A percentile compares a stretch with the other conserved stretches of the same genome.
These are phyloP conservation scores for Tricholoma flavovirens DNA, from an alignment of 768 basidiomycete genomes.

Conservation along the genomic window DNA sequence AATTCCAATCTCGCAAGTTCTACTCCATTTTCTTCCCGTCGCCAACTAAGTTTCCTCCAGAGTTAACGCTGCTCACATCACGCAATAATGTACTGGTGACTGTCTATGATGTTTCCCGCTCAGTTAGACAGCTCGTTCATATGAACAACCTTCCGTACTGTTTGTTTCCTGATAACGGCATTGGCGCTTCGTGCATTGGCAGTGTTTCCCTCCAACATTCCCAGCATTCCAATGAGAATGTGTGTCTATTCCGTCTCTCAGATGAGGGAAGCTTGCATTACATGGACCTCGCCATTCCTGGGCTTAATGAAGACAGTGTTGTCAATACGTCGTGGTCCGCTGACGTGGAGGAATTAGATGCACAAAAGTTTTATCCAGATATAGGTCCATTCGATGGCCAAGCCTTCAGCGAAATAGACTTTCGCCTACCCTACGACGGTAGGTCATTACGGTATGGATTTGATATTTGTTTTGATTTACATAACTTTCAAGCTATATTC, in stretches of 20 bases:
- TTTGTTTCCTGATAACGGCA: slow-evolving; percentile 26
- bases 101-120: slow-evolving; percentile 54
- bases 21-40: not conserved
- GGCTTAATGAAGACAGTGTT: slow-evolving; percentile 11
- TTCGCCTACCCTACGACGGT: slow-evolving; percentile 55
- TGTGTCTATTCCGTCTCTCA: slow-evolving; percentile 42
- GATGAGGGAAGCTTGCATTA: slow-evolving; percentile 42
- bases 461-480: not conserved
- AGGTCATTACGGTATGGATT: slow-evolving; percentile 13
- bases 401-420: slow-evolving; percentile 40
- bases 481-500: slow-evolving; percentile 35
- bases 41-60: slow-evolving; percentile 25
- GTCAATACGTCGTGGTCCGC: slow-evolving; percentile 32
- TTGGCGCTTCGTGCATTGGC: slow-evolving; percentile 22
- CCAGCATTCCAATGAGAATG: slow-evolving; percentile 13
- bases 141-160: slow-evolving; percentile 39
- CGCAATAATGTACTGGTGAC: slow-evolving; percentile 53
- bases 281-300: slow-evolving; percentile 29
- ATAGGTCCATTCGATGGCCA: slow-evolving; percentile 40
- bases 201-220: slow-evolving; percentile 31
- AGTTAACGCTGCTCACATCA: slow-evolving; percentile 54
- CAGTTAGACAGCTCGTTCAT: slow-evolving; percentile 36
- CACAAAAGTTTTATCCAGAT: slow-evolving; percentile 25
- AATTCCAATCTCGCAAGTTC: slow-evolving; percentile 12
- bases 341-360: slow-evolving; percentile 33